Base-by-base conservation (phyloP, 306 rosid species). In the Crotalaria pallida region DNA sequence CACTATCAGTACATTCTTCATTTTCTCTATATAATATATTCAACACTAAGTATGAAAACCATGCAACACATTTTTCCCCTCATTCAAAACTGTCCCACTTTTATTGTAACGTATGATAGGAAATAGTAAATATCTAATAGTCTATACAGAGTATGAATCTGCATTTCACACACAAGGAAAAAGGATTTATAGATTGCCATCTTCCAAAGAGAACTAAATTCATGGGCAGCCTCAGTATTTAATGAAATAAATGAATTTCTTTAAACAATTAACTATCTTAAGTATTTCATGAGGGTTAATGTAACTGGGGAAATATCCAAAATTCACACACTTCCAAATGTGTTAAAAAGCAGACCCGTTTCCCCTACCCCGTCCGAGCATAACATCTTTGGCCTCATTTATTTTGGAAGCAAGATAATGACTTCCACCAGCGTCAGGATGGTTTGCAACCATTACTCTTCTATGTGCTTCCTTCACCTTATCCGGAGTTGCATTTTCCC, bases 391-490 rank as follows among this genome's bases (percentile, higher is more conserved):
- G 3, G 90, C 92, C 80, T 87, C 89, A 15, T 89, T 89, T 65
- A 87, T 85, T 83, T 87, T 89, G 34, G 92, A 87, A 38, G 96
- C 92, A 50, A 89, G 96, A 72, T 89, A 89, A 85, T 85, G 89
- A 51, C 90, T 85, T 41, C 96, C 92, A 51, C 89, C 90, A 1
- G 92, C 96, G 74, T 87, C 92, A 5, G 90, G 92, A 85, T 89
- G 92, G 72, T 89, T 89, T n/a, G 96, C 92, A 38, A 89, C 81
- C 92, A 87, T 89, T 18, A 89, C 88, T 71, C 47, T 86, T 67
- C 87, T 85, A 75, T 89, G 96, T 26, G 92, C 96, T 79, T 86
- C 96, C 80, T 84, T 89, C 34, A 86, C 82, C 80, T 89, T 89
- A 69, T 86, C 88, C 1, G 84, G 67, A 13, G 90, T 33, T 36